Conservation (phyloP, 257 asterid species). For the Prunella vulgaris region DNA sequence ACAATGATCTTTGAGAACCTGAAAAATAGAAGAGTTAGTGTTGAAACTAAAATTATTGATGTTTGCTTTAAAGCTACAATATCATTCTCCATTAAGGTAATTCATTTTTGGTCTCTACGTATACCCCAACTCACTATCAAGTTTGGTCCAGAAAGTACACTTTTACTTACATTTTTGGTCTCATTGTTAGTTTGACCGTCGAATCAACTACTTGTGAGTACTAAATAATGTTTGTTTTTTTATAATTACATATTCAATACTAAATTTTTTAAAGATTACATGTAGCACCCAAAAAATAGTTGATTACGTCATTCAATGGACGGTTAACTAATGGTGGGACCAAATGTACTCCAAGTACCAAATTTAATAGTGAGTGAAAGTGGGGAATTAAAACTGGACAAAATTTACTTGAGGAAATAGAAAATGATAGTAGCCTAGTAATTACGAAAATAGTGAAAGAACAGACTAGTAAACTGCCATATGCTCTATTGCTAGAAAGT, state of each 20-base stretch:
- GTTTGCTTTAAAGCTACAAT: not conserved
- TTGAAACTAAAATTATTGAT: not conserved
- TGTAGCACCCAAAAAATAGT: not conserved
- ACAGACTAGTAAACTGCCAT: not conserved
- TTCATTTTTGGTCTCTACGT: not conserved
- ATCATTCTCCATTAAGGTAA: not conserved
- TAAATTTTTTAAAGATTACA: no score
- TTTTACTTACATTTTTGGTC: not conserved
- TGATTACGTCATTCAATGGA: not conserved
- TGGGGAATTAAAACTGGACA: not conserved
- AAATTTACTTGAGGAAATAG: not conserved
- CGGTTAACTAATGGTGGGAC: not conserved
- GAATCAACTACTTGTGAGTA: not conserved
- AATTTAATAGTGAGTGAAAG: not conserved
- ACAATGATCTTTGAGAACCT: conserved; percentile 74
- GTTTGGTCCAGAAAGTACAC: not conserved
- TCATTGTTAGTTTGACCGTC: not conserved
- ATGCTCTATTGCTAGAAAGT: not conserved
- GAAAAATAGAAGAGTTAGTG: not conserved
- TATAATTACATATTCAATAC: no score
- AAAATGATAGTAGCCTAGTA: not conserved
- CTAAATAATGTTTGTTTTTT: no score
- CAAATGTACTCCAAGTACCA: not conserved
- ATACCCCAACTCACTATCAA: not conserved
- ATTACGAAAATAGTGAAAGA: not conserved